phyloP scores from a whole-genome alignment of 257 asterid species.

The Gentiana macrophylla region DNA sequence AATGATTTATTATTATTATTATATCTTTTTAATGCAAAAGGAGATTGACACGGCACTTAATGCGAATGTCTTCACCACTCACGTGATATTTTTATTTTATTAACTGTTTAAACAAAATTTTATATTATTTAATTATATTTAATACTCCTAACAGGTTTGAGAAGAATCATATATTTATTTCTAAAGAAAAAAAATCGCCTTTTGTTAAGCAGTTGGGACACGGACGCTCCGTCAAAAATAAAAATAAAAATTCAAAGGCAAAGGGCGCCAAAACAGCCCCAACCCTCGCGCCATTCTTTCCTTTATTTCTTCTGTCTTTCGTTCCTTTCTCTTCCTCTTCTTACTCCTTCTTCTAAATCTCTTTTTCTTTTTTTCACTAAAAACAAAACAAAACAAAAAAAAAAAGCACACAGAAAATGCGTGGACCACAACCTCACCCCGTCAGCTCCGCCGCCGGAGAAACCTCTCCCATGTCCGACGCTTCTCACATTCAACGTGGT shows the following conservation, averaged over 20 bases:
- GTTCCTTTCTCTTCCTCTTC: neutral
- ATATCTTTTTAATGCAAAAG: no score
- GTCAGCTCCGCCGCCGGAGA: constrained; percentile 39
- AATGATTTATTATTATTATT: no score
- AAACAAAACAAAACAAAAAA: no score
- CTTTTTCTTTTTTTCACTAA: neutral
- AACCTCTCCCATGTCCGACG: constrained; percentile 60
- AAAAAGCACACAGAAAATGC: constrained; percentile 23
- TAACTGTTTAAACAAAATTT: no score
- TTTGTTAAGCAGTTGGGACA: no score
- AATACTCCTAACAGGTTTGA: neutral
- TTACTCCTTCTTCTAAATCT: neutral
- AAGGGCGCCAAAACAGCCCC: constrained; percentile 55
- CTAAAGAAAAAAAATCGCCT: no score
- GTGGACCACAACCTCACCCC: constrained; percentile 66
- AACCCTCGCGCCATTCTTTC: constrained; percentile 58
- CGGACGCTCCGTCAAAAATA: no score
- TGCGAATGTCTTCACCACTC: no score
- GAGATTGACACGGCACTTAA: no score
- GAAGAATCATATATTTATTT: no score
- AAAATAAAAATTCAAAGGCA: constrained; percentile 14
- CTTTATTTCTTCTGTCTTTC: constrained; percentile 28
- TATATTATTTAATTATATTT: neutral
- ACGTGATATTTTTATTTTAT: no score
- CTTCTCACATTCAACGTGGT: constrained; percentile 34